Base-by-base conservation (phyloP, 2,329 filamentous ascomycete genomes). In the Ceratocystis lukuohia region DNA sequence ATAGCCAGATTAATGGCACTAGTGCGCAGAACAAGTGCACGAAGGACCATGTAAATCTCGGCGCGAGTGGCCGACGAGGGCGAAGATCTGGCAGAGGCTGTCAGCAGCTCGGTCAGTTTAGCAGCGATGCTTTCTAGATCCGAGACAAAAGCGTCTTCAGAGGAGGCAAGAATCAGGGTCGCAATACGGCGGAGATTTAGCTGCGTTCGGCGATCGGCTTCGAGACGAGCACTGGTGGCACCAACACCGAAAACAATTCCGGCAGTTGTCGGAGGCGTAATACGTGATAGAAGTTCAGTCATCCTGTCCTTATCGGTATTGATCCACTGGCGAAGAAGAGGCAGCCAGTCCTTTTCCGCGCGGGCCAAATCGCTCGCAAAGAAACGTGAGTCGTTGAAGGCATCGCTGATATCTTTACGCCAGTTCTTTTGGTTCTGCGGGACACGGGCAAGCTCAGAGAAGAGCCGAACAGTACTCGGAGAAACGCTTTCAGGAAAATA, bases 181-280 rank as follows among this genome's bases (percentile, higher is more conserved):
- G 91, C 85, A 61, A 95, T 85, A 61, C 94, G 84, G 12, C 92
- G 88, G 20, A 99, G 82, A 70, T 91, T 96, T 37, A 96, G 82
- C 75, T 97, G 93, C 0, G 92, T 91, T 76, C 88, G 94, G 67
- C 92, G 87, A 75, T 99, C 94, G 5, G 95, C 91, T 76, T 99
- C 94, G n/a, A 95, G 83, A 67, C 94, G 83, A 45, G 94, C 94
- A 56, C 92, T 95, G 25, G 90, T 91, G 5, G 94, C 94, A 10
- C 95, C 95, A 0, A 99, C 94, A n/a, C 94, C 94, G 72, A 99
- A 99, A 74, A 99, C 93, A 71, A 99, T 95, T 7, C 94, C 94
- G 0, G 95, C 94, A 15, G 92, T 93, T 1, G 92, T 91, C 5
- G 94, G 94, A 3, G 92, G 84, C 5, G 86, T 86, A 69, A 99